These are phyloP conservation scores for Nannizzia gypsea DNA, from an alignment of 2,329 filamentous ascomycete genomes.

Conservation along the genomic window DNA sequence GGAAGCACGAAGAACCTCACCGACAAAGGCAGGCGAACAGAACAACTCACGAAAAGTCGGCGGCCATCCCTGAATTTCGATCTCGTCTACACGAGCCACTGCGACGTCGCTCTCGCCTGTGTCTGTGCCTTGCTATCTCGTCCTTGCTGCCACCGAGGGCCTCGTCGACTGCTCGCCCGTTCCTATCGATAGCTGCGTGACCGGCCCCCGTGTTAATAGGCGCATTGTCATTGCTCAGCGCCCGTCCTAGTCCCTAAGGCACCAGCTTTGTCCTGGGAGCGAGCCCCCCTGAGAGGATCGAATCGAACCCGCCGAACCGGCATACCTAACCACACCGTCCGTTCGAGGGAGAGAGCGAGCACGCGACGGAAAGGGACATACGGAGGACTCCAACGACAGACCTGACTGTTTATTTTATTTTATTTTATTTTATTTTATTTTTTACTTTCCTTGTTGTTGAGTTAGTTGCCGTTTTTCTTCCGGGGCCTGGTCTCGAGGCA, in stretches of 20 bases:
- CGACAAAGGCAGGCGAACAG: too few species aligned
- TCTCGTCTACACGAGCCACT: neutral
- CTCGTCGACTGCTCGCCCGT: neutral
- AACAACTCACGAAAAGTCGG: neutral
- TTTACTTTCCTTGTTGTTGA: too few species aligned
- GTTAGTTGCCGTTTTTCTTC: too few species aligned
- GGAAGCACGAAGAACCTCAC: neutral
- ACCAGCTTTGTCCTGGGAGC: neutral
- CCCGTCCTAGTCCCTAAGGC: neutral
- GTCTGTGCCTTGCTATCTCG: neutral
- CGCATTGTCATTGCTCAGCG: neutral
- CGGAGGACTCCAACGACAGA: too few species aligned
- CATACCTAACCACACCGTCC: neutral
- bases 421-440: too few species aligned
- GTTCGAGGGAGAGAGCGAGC: neutral
- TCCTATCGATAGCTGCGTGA: neutral
- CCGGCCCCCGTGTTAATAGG: neutral
- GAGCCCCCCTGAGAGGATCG: neutral
- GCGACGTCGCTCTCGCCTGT: neutral
- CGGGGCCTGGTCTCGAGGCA: neutral
- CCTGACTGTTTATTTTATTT: too few species aligned
- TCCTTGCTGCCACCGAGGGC: neutral
- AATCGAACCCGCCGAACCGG: neutral
- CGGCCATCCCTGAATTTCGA: conserved; percentile 1
- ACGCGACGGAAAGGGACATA: neutral